Percentiles rank a stretch among this genome's conserved stretches.
Evolutionary conservation across 148 eudicot species (phyloP).

Genomic region (Chenopodium suecicum): DNA sequence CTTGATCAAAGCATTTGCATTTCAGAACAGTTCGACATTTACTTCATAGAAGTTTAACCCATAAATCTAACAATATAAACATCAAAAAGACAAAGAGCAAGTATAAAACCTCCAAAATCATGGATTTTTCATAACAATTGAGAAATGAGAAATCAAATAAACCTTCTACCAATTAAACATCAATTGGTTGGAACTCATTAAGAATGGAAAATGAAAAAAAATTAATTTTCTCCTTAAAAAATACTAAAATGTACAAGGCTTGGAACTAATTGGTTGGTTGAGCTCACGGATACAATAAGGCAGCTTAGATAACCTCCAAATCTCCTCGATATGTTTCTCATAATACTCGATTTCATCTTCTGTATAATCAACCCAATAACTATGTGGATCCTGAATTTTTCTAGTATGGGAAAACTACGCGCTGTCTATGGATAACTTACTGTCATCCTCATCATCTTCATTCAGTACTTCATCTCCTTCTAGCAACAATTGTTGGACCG

Average conservation of each 20-base stretch:
- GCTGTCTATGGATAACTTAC: not conserved
- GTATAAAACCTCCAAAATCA: not conserved
- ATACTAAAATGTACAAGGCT: not conserved
- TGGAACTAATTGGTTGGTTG: not conserved
- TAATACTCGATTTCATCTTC: not conserved
- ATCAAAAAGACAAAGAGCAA: not conserved
- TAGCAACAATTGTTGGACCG: too few relatives aligned
- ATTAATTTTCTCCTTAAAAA: too few relatives aligned
- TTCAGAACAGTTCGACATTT: not conserved
- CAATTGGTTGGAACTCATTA: not conserved
- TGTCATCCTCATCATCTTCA: not conserved
- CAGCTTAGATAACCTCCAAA: not conserved
- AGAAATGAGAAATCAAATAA: not conserved
- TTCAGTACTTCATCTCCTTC: too few relatives aligned
- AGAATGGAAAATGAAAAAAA: too few relatives aligned
- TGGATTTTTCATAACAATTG: not conserved
- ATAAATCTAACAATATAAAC: conserved; percentile 10
- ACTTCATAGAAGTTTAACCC: not conserved
- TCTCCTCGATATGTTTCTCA: not conserved
- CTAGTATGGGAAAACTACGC: not conserved
- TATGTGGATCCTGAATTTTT: not conserved
- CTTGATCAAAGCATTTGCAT: not conserved
- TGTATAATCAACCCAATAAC: too few relatives aligned
- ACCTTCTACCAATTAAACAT: not conserved
- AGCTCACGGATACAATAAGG: not conserved